A percentile compares a stretch with the other conserved stretches of the same genome.
phyloP scores from a whole-genome alignment of 352 stramenopile genomes.

The Globisporangium heterothallicum region DNA sequence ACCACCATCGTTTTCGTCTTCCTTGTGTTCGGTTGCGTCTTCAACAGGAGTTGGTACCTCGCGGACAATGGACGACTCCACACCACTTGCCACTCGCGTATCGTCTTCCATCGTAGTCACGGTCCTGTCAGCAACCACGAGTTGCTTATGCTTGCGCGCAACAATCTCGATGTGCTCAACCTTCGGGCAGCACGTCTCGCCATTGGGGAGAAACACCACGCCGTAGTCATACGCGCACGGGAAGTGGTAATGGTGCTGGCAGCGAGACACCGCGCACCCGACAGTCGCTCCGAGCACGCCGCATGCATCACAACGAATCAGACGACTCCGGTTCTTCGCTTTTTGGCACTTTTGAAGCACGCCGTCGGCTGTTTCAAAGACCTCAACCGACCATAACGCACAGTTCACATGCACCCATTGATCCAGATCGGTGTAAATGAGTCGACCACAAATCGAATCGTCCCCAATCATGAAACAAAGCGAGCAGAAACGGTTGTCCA shows the following conservation, averaged over 20 bases:
- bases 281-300: slow-evolving; percentile 88
- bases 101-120: too few species aligned
- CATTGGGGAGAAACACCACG: slow-evolving; percentile 60
- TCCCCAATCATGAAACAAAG: slow-evolving; percentile 85
- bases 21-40: not conserved
- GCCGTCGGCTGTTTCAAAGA: slow-evolving; percentile 74
- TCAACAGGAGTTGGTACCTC: not conserved
- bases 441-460: slow-evolving; percentile 54
- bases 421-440: slow-evolving; percentile 79
- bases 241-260: slow-evolving; percentile 92
- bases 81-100: not conserved
- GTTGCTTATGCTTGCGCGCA: slow-evolving; percentile 22
- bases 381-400: slow-evolving; percentile 90
- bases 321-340: slow-evolving; percentile 80
- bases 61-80: not conserved
- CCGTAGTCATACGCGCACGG: slow-evolving; percentile 82
- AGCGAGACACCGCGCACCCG: slow-evolving; percentile 85
- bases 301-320: slow-evolving; percentile 90
- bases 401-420: slow-evolving; percentile 92
- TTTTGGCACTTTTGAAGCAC: slow-evolving; percentile 86
- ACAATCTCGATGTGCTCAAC: slow-evolving; percentile 47
- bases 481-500: slow-evolving; percentile 70
- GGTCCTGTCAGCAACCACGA: not conserved
- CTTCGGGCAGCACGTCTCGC: slow-evolving; percentile 62
- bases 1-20: not conserved